Evolutionary conservation across 345 rosid species (phyloP).

Genomic region (Garcia nutans): DNA sequence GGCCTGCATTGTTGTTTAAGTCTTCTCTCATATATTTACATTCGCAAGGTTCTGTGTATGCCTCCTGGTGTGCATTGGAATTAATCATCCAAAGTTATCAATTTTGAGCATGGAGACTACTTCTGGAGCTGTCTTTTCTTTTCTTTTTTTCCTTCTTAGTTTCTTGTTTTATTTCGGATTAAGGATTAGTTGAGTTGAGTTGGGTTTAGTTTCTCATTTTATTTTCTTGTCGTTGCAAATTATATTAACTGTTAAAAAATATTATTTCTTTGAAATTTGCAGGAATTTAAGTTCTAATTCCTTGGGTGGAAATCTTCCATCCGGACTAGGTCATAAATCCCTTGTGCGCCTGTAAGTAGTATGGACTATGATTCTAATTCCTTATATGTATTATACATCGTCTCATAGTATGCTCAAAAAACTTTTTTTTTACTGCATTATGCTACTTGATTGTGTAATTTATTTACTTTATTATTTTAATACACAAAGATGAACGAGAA

Average conservation of each 20-base stretch:
- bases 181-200: too few species aligned
- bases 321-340: constrained; percentile 72
- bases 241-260: not conserved
- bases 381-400: not conserved
- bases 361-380: not conserved
- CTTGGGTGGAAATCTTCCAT: constrained; percentile 66
- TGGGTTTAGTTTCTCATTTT: not conserved
- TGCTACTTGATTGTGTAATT: not conserved
- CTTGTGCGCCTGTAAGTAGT: constrained; percentile 71
- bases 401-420: not conserved
- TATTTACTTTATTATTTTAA: not conserved
- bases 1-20: constrained; percentile 1
- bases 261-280: constrained; percentile 19
- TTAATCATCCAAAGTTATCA: not conserved
- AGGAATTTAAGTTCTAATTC: constrained; percentile 86
- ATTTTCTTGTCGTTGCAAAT: not conserved
- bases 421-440: not conserved
- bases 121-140: not conserved
- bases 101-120: not conserved
- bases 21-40: not conserved
- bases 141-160: not conserved
- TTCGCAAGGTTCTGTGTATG: not conserved
- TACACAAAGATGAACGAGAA: not conserved
- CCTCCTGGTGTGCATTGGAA: not conserved
- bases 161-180: not conserved